Conservation (phyloP, 495 filamentous ascomycete genomes). For the Tuber aestivum region DNA sequence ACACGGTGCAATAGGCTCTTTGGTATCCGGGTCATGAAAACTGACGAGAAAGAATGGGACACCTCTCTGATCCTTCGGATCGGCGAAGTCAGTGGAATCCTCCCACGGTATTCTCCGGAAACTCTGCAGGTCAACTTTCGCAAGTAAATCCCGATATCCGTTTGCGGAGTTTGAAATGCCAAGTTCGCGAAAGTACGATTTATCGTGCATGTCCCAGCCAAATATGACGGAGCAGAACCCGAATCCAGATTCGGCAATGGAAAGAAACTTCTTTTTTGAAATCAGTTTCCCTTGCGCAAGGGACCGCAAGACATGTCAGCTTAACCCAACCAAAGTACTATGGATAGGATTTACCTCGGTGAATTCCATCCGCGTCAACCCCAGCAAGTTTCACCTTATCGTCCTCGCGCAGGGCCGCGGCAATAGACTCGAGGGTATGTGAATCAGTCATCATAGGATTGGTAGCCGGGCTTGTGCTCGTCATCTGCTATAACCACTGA, state of each 20-base stretch:
- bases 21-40: slow-evolving; percentile 73
- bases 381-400: slow-evolving; percentile 86
- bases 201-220: slow-evolving; percentile 98
- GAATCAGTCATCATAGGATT: slow-evolving; percentile 4
- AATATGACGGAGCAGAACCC: slow-evolving; percentile 97
- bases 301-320: not conserved
- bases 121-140: slow-evolving; percentile 69
- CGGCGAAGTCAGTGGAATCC: slow-evolving; percentile 50
- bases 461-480: not conserved
- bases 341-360: slow-evolving; percentile 53
- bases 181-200: slow-evolving; percentile 77
- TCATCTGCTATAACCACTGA: not conserved
- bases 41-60: slow-evolving; percentile 88
- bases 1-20: slow-evolving; percentile 67
- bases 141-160: slow-evolving; percentile 84
- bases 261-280: slow-evolving; percentile 92
- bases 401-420: slow-evolving; percentile 64
- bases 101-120: slow-evolving; percentile 96
- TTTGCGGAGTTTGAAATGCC: slow-evolving; percentile 87
- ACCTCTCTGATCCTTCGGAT: not conserved
- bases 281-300: slow-evolving; percentile 64
- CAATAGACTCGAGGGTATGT: slow-evolving; percentile 56
- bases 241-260: slow-evolving; percentile 74
- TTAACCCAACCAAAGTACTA: not conserved
- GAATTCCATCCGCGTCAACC: slow-evolving; percentile 80